phyloP scores from a whole-genome alignment of 2,329 filamentous ascomycete species.

The Epichloe sp. region DNA sequence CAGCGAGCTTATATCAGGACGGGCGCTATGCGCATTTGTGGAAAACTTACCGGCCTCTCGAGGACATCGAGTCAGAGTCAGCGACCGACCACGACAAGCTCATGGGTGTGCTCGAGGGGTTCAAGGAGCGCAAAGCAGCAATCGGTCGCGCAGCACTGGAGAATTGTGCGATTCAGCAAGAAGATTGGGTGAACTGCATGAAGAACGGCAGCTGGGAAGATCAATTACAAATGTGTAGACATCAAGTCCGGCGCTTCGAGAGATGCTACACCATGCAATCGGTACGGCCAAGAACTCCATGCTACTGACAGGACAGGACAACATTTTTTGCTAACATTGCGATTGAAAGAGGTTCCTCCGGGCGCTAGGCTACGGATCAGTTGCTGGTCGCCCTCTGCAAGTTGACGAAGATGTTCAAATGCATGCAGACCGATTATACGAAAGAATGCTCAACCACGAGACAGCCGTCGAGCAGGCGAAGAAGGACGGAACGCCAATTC shows the following conservation, averaged over 20 bases:
- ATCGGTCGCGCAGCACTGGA: constrained; percentile 77
- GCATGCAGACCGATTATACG: constrained; percentile 85
- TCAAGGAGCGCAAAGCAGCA: constrained; percentile 66
- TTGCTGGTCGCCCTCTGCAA: constrained; percentile 47
- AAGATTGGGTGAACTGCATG: constrained; percentile 75
- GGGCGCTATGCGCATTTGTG: constrained; percentile 73
- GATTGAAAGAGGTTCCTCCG: constrained; percentile 62
- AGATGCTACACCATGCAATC: constrained; percentile 83
- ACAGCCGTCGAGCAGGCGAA: constrained; percentile 56
- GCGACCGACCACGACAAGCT: constrained; percentile 72
- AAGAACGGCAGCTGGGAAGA: constrained; percentile 53
- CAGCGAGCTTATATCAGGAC: constrained; percentile 42
- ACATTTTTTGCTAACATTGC: background rate
- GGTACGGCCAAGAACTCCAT: constrained; percentile 27
- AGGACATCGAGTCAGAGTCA: constrained; percentile 52
- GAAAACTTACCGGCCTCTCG: constrained; percentile 74
- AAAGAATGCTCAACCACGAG: constrained; percentile 77
- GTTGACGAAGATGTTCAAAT: constrained; percentile 86
- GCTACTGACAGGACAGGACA: too few species aligned
- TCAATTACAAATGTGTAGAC: constrained; percentile 66
- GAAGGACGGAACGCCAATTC: constrained; percentile 42
- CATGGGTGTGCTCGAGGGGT: constrained; percentile 65
- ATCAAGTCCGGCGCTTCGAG: constrained; percentile 66
- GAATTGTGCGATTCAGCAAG: constrained; percentile 82
- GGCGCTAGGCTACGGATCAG: constrained; percentile 73